Evolutionary conservation across 192 early-diverging fungal genomes (phyloP), one percentile per base, ranked within the genome.

Genomic region (Mortierella claussenii): DNA sequence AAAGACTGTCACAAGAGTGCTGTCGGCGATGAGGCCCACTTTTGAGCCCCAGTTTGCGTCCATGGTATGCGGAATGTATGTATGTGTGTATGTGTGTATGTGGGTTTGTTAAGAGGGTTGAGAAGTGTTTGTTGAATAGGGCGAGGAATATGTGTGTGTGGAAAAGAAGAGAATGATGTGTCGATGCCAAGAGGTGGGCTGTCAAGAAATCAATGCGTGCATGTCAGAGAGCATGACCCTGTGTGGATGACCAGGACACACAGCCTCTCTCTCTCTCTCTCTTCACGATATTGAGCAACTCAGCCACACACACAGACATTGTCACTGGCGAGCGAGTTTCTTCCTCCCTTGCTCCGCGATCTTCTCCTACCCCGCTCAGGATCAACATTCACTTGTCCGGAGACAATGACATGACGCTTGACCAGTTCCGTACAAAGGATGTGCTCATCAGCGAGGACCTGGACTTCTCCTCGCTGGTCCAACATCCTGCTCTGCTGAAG

Each of bases 361-460:
- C n/a, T n/a, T n/a, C n/a, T n/a, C n/a, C n/a, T n/a, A n/a, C n/a
- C n/a, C n/a, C n/a, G n/a, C n/a, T n/a, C n/a, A n/a, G n/a, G n/a
- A n/a, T n/a, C n/a, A n/a, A n/a, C n/a, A n/a, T n/a, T n/a, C n/a
- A n/a, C n/a, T n/a, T 42, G 8, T 42, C 40, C 17, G 23, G 37
- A 18, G 55, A 68, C 32, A 58, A 73, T 75, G 63, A 30, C 56
- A 65, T 76, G 55, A 59, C 57, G 43, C 51, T 60, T 40, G 57
- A 43, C 42, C 47, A 62, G 18, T 67, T 78, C 47, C 76, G 80
- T 57, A 82, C 86, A 45, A 54, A 42, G 9, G 86, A 88, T 58
- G 81, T 88, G 20, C 68, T 66, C n/a, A 84, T 88, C 58, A 83
- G 82, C 43, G 79, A 88, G 73, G 79, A 86, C 45, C 66, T 88